Percentiles rank a stretch among this genome's conserved stretches.
phyloP scores from a whole-genome alignment of 1,284 basidiomycete genomes.

The Bjerkandera adusta region DNA sequence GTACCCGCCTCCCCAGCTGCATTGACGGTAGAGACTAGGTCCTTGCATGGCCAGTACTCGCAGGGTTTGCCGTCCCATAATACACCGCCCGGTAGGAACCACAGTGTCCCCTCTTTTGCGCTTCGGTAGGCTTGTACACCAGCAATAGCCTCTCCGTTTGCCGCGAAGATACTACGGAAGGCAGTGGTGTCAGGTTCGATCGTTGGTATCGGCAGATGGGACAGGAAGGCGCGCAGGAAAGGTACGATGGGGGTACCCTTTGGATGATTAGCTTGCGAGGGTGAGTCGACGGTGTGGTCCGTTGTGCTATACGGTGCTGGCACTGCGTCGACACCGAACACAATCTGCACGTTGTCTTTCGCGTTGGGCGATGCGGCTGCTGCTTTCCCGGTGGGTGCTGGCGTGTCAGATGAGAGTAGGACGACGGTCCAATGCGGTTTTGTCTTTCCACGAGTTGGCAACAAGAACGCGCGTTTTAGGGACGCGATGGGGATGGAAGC shows the following conservation, averaged over 20 bases:
- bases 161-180: slow-evolving; percentile 51
- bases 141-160: slow-evolving; percentile 37
- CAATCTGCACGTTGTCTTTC: slow-evolving; percentile 42
- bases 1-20: slow-evolving; percentile 13
- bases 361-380: slow-evolving; percentile 29
- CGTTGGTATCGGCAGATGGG: slow-evolving; percentile 41
- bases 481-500: slow-evolving; percentile 43
- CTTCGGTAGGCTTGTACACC: slow-evolving; percentile 67
- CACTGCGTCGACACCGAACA: slow-evolving; percentile 63
- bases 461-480: slow-evolving; percentile 56
- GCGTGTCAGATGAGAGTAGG: slow-evolving; percentile 49
- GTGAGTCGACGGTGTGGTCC: slow-evolving; percentile 30
- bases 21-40: slow-evolving; percentile 40
- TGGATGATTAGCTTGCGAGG: slow-evolving; percentile 28
- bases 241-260: slow-evolving; percentile 54
- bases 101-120: slow-evolving; percentile 67
- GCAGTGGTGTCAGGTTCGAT: slow-evolving; percentile 48
- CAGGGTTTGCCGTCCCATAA: slow-evolving; percentile 74
- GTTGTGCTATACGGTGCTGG: slow-evolving; percentile 39
- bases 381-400: slow-evolving; percentile 31
- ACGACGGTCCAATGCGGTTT: slow-evolving; percentile 68
- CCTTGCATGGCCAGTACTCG: slow-evolving; percentile 69
- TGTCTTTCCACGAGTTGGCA: slow-evolving; percentile 64
- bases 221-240: slow-evolving; percentile 50
- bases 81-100: slow-evolving; percentile 67